These are phyloP conservation scores for Albophoma yamanashiensis DNA, from an alignment of 2,329 filamentous ascomycete genomes.

Conservation along the genomic window DNA sequence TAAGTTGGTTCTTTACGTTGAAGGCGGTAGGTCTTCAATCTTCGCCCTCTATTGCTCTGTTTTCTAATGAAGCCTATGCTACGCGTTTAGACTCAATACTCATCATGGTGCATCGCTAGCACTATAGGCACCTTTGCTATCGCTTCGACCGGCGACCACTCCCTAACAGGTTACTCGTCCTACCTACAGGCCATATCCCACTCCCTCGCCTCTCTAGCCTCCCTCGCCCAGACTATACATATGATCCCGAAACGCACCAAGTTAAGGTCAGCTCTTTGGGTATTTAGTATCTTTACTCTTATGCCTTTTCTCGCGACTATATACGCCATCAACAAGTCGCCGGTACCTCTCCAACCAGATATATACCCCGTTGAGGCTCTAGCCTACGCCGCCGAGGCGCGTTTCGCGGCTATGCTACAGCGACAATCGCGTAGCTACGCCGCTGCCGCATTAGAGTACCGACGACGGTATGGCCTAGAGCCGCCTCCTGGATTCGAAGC, in stretches of 20 bases:
- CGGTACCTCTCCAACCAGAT: neutral
- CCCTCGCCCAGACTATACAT: conserved; percentile 18
- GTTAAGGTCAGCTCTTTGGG: conserved; percentile 17
- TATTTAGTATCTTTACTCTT: conserved; percentile 16
- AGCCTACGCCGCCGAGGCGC: conserved; percentile 11
- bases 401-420: conserved; percentile 19
- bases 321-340: neutral
- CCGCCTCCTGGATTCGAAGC: conserved; percentile 35
- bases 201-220: conserved; percentile 15
- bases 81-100: conserved; percentile 14
- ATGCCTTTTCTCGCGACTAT: conserved; percentile 19
- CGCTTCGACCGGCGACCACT: conserved; percentile 16
- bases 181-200: conserved; percentile 14
- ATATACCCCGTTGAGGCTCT: conserved; percentile 27
- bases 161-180: conserved; percentile 9
- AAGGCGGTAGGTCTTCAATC: conserved; percentile 12
- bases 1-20: conserved; percentile 23
- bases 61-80: neutral
- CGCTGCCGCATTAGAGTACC: conserved; percentile 29
- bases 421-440: conserved; percentile 26
- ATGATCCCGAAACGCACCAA: conserved; percentile 20
- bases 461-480: conserved; percentile 26
- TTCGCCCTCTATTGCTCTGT: neutral
- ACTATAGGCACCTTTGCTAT: conserved; percentile 20
- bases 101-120: conserved; percentile 20